Base-by-base conservation (phyloP, 208 protist species). In the Kentomonas sorsogonicus region DNA sequence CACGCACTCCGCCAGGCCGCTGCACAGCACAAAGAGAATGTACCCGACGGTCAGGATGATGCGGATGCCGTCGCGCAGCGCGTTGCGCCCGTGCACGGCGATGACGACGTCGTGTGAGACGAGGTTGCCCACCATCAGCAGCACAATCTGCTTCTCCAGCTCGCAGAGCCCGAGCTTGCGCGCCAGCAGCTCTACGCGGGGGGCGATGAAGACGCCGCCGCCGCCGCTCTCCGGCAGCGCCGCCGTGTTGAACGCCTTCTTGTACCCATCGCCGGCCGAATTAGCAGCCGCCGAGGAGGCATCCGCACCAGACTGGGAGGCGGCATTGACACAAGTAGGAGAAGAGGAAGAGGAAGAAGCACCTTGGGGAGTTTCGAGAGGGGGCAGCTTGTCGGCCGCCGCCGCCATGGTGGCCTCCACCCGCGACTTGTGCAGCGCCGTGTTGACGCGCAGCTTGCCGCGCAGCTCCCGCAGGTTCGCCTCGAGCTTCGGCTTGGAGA, bases 101-200 rank as follows among this genome's bases (percentile, higher is more conserved):
- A 96, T 72, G 29, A 93, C 71, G 16, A 96, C 72, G 58, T 97
- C 91, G 60, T 95, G 85, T 10, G 84, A 94, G 9, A 97, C 72
- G 40, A 87, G 75, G 60, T 84, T 89, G 43, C 86, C 84, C 11
- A 94, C 75, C 60, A 95, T 78, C 34, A 95, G 74, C 13, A 95
- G 61, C 62, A 96, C 63, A 27, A 96, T 86, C 41, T 74, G 69
- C 68, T 96, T 96, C 63, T 97, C 90, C 53, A 96, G 71, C 50
- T 95, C 85, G 0, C 77, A 86, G 20, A 97, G 76, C 25, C 78
- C 52, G 41, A 93, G 71, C 4, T 64, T 63, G 48, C 63, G 60
- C 1, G 79, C 77, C 13, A 97, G 77, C 29, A 76, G 66, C 62
- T 97, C 93, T 63, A 96, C 88, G 44, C 84, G 75, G 29, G 93